phyloP scores from a whole-genome alignment of 495 filamentous ascomycete species.

The Cudoniella acicularis region DNA sequence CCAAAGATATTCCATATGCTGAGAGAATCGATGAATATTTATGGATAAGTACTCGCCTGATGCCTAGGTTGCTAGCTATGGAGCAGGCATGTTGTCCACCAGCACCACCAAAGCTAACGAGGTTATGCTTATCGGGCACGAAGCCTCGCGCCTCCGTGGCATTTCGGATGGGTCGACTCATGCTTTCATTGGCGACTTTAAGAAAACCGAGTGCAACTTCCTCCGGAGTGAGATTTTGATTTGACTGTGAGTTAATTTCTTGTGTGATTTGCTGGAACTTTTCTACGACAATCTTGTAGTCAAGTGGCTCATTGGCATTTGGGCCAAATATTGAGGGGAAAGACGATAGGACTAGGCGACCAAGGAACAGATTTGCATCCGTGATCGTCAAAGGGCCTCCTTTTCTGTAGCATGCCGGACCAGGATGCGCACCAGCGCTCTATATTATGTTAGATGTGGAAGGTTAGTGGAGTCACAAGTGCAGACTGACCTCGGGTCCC shows the following conservation, averaged over 20 bases:
- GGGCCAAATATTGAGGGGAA: conserved; percentile 32
- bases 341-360: conserved; percentile 26
- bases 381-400: conserved; percentile 38
- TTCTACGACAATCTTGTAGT: conserved; percentile 16
- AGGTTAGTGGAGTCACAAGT: not conserved
- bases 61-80: conserved; percentile 87
- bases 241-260: conserved; percentile 37
- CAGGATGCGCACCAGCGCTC: conserved; percentile 27
- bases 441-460: conserved; percentile 31
- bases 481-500: conserved; percentile 30
- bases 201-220: conserved; percentile 48
- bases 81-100: conserved; percentile 94
- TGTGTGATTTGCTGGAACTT: conserved; percentile 29
- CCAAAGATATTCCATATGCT: conserved; percentile 51
- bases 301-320: conserved; percentile 26
- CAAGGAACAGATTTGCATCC: conserved; percentile 39
- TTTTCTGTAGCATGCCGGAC: conserved; percentile 36
- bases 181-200: conserved; percentile 51
- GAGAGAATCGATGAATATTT: conserved; percentile 89
- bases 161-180: conserved; percentile 52
- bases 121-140: conserved; percentile 45
- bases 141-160: conserved; percentile 49
- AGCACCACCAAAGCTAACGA: conserved; percentile 63
- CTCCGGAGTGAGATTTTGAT: conserved; percentile 24
- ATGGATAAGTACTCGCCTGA: conserved; percentile 83